Evolutionary conservation across 2,329 filamentous ascomycete species (phyloP).

Genomic region (Aspergillus sp.): DNA sequence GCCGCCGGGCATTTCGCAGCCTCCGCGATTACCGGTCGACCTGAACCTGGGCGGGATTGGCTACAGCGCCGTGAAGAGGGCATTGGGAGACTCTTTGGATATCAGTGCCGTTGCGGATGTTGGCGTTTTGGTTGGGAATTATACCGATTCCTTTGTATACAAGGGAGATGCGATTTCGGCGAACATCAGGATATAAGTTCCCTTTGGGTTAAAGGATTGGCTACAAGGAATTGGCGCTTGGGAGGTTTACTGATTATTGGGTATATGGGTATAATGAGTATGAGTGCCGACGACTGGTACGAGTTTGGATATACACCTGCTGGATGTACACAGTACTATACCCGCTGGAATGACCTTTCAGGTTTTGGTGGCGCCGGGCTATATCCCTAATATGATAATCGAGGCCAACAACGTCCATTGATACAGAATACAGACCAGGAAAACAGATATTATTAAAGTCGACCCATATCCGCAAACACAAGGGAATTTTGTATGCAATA

Average conservation of each 20-base stretch:
- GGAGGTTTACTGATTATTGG: neutral
- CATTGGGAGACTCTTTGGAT: slow-evolving; percentile 69
- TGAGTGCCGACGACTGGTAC: no score
- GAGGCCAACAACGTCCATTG: no score
- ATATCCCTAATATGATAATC: no score
- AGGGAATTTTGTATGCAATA: neutral
- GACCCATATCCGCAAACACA: no score
- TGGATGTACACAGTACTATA: no score
- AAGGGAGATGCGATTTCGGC: slow-evolving; percentile 61
- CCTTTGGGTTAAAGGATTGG: neutral
- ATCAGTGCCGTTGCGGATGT: slow-evolving; percentile 71
- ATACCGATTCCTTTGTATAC: slow-evolving; percentile 64
- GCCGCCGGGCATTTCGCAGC: slow-evolving; percentile 61
- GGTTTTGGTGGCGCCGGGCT: no score
- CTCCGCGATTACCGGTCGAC: slow-evolving; percentile 70
- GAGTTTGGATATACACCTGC: no score
- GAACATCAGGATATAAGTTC: slow-evolving; percentile 36
- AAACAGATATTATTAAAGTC: no score
- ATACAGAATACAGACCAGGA: no score
- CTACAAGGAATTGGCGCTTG: slow-evolving; percentile 1
- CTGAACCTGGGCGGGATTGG: slow-evolving; percentile 71
- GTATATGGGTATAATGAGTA: neutral
- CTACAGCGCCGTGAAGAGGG: slow-evolving; percentile 69
- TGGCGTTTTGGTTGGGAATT: slow-evolving; percentile 63
- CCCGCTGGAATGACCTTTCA: no score